These are phyloP conservation scores for Backusella luteola DNA, from an alignment of 192 early-diverging fungal genomes.

Conservation along the genomic window DNA sequence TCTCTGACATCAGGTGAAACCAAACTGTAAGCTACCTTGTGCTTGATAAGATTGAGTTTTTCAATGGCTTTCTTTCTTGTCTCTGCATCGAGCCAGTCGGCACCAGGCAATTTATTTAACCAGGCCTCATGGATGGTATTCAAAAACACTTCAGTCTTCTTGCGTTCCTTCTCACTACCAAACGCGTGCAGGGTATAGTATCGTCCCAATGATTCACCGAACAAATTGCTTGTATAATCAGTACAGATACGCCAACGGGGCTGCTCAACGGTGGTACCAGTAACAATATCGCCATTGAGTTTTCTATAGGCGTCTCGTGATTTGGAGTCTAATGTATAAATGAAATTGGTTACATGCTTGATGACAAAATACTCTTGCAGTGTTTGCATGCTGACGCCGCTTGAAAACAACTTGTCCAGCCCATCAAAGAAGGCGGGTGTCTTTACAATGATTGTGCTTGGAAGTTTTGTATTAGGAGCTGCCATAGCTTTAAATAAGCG, in stretches of 20 bases:
- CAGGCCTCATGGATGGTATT: constrained; percentile 39
- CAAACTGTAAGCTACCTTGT: constrained; percentile 64
- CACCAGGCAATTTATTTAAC: constrained; percentile 25
- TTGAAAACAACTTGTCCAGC: constrained; percentile 34
- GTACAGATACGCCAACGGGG: constrained; percentile 46
- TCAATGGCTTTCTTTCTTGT: constrained; percentile 40
- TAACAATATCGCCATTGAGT: constrained; percentile 4
- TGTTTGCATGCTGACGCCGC: neutral
- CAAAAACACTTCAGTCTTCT: constrained; percentile 41
- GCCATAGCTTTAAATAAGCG: constrained; percentile 29
- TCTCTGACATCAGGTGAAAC: constrained; percentile 55
- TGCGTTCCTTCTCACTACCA: constrained; percentile 44
- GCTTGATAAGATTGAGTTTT: constrained; percentile 46
- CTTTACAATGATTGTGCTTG: constrained; percentile 45
- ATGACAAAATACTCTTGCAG: constrained; percentile 43
- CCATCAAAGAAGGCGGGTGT: constrained; percentile 46
- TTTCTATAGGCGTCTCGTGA: neutral
- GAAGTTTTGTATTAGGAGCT: neutral
- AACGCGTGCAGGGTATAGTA: constrained; percentile 43
- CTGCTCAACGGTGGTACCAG: constrained; percentile 13
- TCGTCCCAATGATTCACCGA: constrained; percentile 33
- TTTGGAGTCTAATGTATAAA: constrained; percentile 5
- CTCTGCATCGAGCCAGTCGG: constrained; percentile 45
- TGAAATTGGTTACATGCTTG: neutral
- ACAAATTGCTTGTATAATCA: neutral